phyloP scores from a whole-genome alignment of 352 stramenopile genomes.

The Phytopythium sindhum region DNA sequence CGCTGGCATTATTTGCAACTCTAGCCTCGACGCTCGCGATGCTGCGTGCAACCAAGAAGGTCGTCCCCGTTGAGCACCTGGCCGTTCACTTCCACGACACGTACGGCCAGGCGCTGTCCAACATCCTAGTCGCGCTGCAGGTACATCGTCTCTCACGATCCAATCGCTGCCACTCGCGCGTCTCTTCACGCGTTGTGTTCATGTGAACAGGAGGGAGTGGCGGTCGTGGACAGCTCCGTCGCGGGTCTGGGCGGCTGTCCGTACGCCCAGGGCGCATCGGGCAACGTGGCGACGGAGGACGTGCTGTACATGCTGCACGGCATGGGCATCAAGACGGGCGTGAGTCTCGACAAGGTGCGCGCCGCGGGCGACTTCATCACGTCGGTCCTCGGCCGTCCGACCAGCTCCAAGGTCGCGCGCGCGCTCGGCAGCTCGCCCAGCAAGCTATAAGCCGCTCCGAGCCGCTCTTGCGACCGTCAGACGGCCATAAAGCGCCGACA shows the following conservation, averaged over 20 bases:
- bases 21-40: slow-evolving; percentile 81
- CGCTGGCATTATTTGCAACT: not conserved
- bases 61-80: slow-evolving; percentile 82
- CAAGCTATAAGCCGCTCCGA: slow-evolving; percentile 1
- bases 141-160: slow-evolving; percentile 18
- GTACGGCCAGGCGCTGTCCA: slow-evolving; percentile 95
- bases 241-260: slow-evolving; percentile 95
- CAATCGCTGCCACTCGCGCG: not conserved
- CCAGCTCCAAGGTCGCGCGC: slow-evolving; percentile 86
- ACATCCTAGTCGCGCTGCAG: slow-evolving; percentile 91
- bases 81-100: slow-evolving; percentile 98
- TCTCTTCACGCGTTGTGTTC: not conserved
- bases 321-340: slow-evolving; percentile 92
- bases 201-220: slow-evolving; percentile 82
- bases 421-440: slow-evolving; percentile 38
- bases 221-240: slow-evolving; percentile 94
- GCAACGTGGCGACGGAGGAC: slow-evolving; percentile 97
- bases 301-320: slow-evolving; percentile 97
- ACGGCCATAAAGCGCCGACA: not conserved
- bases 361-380: slow-evolving; percentile 89
- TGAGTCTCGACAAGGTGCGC: slow-evolving; percentile 93
- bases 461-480: not conserved
- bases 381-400: slow-evolving; percentile 62
- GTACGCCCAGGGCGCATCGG: slow-evolving; percentile 94
- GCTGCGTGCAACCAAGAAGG: slow-evolving; percentile 68